Evolutionary conservation across 495 filamentous ascomycete genomes (phyloP).

Genomic region (Symbiotaphrina buchneri): DNA sequence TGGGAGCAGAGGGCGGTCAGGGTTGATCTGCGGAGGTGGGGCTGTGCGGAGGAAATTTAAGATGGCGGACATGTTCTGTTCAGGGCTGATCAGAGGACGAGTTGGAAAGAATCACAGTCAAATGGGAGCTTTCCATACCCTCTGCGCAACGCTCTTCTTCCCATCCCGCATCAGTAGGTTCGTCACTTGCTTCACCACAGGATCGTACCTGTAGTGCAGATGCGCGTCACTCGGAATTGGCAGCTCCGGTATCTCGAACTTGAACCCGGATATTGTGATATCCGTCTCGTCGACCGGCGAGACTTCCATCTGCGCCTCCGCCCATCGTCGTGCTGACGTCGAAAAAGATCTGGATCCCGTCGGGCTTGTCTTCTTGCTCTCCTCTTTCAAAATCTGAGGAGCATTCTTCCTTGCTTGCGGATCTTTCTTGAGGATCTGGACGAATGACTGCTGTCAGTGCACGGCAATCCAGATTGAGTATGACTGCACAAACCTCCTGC

Average conservation of each 20-base stretch:
- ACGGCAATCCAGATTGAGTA: too few relatives aligned
- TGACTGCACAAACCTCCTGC: constrained; percentile 27
- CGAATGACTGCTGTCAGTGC: too few relatives aligned
- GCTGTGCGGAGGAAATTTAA: constrained; percentile 73
- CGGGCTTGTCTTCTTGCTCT: constrained; percentile 15
- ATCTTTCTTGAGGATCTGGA: constrained; percentile 41
- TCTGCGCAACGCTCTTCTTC: constrained; percentile 61
- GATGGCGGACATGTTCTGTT: constrained; percentile 64
- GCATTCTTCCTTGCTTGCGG: constrained; percentile 36
- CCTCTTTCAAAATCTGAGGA: constrained; percentile 43
- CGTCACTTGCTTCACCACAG: constrained; percentile 63
- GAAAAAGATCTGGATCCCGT: constrained; percentile 33
- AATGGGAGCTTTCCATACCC: constrained; percentile 25
- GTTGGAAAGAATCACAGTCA: neutral
- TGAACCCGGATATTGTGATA: constrained; percentile 29
- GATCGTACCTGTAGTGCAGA: constrained; percentile 58
- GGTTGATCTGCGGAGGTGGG: constrained; percentile 46
- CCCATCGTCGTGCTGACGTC: constrained; percentile 21
- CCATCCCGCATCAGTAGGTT: constrained; percentile 80
- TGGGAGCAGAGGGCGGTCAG: constrained; percentile 45
- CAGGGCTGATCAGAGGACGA: constrained; percentile 1
- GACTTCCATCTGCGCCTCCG: constrained; percentile 17
- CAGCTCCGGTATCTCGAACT: constrained; percentile 48
- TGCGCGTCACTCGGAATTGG: constrained; percentile 35
- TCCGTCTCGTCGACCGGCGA: constrained; percentile 13